Percentiles rank a stretch among this genome's conserved stretches.
phyloP scores from a whole-genome alignment of 1,284 basidiomycete genomes.

The Fomes fomentarius region DNA sequence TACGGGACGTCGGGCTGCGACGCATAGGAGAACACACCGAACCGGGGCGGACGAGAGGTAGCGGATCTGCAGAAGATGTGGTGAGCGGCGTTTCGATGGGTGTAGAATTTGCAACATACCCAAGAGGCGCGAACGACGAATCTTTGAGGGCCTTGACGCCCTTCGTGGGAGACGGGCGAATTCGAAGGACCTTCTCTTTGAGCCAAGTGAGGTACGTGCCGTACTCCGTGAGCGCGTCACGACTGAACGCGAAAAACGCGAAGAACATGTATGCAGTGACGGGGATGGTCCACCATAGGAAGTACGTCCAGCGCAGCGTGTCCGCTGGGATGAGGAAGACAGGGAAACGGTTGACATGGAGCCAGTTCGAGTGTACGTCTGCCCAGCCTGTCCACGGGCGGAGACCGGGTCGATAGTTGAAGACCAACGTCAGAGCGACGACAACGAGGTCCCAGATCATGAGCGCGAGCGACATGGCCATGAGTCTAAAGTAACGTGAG shows the following conservation, averaged over 20 bases:
- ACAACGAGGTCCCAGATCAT: slow-evolving; percentile 41
- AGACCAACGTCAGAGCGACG: slow-evolving; percentile 31
- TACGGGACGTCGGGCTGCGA: not conserved
- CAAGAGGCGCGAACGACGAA: not conserved
- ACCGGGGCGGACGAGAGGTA: not conserved
- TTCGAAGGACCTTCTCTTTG: not conserved
- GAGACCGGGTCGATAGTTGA: slow-evolving; percentile 15
- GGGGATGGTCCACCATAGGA: slow-evolving; percentile 35
- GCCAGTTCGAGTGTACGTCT: slow-evolving; percentile 40
- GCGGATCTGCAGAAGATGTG: not conserved
- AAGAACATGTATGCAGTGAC: slow-evolving; percentile 42
- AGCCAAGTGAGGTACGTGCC: slow-evolving; percentile 4
- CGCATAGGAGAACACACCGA: not conserved
- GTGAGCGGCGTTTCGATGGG: not conserved
- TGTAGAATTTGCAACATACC: not conserved
- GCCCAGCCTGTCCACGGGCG: slow-evolving; percentile 41
- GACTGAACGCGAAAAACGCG: slow-evolving; percentile 45
- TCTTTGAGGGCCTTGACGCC: not conserved
- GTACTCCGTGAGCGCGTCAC: slow-evolving; percentile 10
- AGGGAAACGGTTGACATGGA: slow-evolving; percentile 32
- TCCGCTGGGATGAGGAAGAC: slow-evolving; percentile 19
- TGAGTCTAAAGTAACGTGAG: slow-evolving; percentile 55
- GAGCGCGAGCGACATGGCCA: slow-evolving; percentile 48
- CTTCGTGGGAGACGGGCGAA: not conserved
- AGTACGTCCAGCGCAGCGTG: slow-evolving; percentile 36